Evolutionary conservation across 1,139 yeast species (phyloP), one percentile per base, ranked within the genome.

Genomic region (Geotrichum aggregatum): DNA sequence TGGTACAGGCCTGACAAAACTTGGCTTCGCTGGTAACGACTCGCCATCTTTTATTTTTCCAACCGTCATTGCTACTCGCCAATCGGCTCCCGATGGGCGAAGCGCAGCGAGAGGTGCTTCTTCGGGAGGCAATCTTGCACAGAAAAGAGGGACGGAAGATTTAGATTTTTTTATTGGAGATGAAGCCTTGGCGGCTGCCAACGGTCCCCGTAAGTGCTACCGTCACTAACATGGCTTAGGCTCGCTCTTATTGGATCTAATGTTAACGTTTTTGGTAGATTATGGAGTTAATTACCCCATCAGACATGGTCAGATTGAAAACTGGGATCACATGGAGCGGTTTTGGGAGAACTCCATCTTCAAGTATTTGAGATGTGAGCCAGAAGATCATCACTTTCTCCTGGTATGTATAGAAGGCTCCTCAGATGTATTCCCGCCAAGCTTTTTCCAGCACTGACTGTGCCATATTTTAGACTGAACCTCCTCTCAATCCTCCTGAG

Each of bases 271-370:
- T 18, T 57, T n/a, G n/a, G n/a, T n/a, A 59, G 84, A 88, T 49
- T 94, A 92, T 70, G 86, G 92, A 44, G 75, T 94, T 58, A 81
- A 82, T 58, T 92, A 92, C 65, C 99, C 99, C 14, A 88, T 92
- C 59, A 85, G 87, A 69, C 98, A 92, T 66, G 99, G 99, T 19
- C 98, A 92, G 73, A 84, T 92, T 59, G 98, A 92, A 70, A 89
- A 92, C 68, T 92, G 99, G 99, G 98, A 94, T 72, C 97, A 92
- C 68, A 92, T 92, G 99, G 99, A 92, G 71, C 78, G 98, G 67
- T 91, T 89, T 71, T 92, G 99, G 99, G 98, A 92, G 68, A 87
- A 87, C 65, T 87, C 96, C 43, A 91, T 92, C 64, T 92, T 92
- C 76, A 91, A 92, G 72, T 92, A 92, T 69, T 78, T 92, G 64